Base-by-base conservation (phyloP, 140 eudicot species). In the Anethum foeniculum region DNA sequence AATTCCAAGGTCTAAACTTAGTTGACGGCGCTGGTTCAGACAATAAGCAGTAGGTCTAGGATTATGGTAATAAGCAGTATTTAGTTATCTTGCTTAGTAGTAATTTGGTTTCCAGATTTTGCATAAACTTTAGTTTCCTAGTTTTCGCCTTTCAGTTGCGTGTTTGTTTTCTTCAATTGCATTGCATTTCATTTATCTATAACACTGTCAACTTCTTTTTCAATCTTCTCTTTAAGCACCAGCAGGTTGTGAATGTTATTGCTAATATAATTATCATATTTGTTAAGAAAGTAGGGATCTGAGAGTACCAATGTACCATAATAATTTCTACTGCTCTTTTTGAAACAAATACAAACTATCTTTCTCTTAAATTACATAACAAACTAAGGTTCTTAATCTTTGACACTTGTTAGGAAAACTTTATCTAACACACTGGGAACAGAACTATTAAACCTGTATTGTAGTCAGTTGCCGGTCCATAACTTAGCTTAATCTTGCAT, bases 61-160 rank as follows among this genome's bases (percentile, higher is more conserved):
- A 58, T 58, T 58, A 58, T 58, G 30, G 68, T 60, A 60, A 60
- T 60, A 60, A 60, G n/a, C n/a, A n/a, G 69, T 60, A 60, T n/a
- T 25, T 60, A 60, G 68, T 60, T 23, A 1, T 60, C 28, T 62
- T 10, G 16, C 69, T 32, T 25, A 62, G 36, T 27, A 62, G 18
- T 62, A 12, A 34, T 62, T 62, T 25, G 34, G 36, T 62, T 62
- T 11, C 25, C 28, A 11, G 69, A 25, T 25, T 15, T 62, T 62
- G 69, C 36, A 25, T 3, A 27, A 25, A 62, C 69, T 62, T 62
- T 58, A 7, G 65, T 23, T 58, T n/a, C 14, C 32, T 4, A 10
- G 67, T 25, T 62, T 62, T 62, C 18, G 34, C 15, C 36, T 25
- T 62, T n/a, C 36, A 62, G 3, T 62, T 62, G 71, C 0, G 18